A percentile compares a stretch with the other conserved stretches of the same genome.
Evolutionary conservation across 441 rosid genomes (phyloP).

Genomic region (Jatropha multifida): DNA sequence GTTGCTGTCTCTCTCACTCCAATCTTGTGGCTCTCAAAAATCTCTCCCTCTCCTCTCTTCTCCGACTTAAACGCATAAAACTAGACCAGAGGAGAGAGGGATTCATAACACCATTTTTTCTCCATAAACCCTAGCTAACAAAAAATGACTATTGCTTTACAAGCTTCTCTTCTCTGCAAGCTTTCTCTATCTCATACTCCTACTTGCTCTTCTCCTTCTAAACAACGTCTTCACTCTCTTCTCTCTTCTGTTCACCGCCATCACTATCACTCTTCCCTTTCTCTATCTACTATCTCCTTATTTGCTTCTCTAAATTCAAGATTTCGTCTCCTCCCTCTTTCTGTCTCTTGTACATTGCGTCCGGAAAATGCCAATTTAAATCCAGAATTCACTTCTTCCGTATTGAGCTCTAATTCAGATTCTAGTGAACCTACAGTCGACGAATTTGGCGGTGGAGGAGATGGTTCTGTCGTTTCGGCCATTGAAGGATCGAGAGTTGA

Average conservation of each 20-base stretch:
- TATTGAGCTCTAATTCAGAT: slow-evolving; percentile 20
- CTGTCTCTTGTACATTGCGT: slow-evolving; percentile 53
- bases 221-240: slow-evolving; percentile 18
- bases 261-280: slow-evolving; percentile 10
- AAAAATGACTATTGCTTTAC: slow-evolving; percentile 55
- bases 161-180: slow-evolving; percentile 58
- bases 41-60: slow-evolving; percentile 3
- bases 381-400: slow-evolving; percentile 22
- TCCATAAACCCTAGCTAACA: slow-evolving; percentile 44
- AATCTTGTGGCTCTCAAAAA: slow-evolving; percentile 44
- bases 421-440: background rate
- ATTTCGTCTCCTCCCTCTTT: slow-evolving; percentile 22
- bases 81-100: background rate
- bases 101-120: background rate
- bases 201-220: slow-evolving; percentile 5
- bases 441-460: background rate
- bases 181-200: slow-evolving; percentile 29
- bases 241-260: slow-evolving; percentile 7
- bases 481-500: slow-evolving; percentile 14
- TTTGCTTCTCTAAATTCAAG: slow-evolving; percentile 27
- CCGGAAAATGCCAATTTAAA: slow-evolving; percentile 45
- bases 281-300: slow-evolving; percentile 30
- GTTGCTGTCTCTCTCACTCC: slow-evolving; percentile 16
- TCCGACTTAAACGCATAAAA: background rate
- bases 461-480: slow-evolving; percentile 11